These are phyloP conservation scores for Trichoderma koningii DNA, from an alignment of 2,329 filamentous ascomycete genomes.

Conservation along the genomic window DNA sequence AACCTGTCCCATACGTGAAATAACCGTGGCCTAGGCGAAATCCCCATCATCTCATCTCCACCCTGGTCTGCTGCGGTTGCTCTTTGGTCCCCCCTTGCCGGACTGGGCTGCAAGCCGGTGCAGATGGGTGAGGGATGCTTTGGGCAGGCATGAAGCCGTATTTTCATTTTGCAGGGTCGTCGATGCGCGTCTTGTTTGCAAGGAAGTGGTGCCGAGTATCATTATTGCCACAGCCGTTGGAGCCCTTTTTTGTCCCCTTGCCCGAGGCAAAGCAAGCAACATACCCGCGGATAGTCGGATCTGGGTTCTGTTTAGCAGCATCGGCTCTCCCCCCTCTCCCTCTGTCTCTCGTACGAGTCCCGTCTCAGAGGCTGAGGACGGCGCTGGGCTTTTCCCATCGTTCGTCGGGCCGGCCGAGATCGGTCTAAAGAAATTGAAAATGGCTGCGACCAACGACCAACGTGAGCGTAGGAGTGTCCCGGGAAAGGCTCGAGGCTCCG, in stretches of 20 bases:
- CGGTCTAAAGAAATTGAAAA: constrained; percentile 3
- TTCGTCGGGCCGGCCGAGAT: constrained; percentile 8
- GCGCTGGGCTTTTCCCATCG: neutral
- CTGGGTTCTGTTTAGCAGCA: too few species aligned
- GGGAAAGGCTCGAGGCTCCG: neutral
- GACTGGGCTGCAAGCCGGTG: constrained; percentile 13
- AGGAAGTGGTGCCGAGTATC: too few species aligned
- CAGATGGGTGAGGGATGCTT: neutral
- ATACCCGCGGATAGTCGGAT: too few species aligned
- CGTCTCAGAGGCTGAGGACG: neutral
- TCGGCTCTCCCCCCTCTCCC: too few species aligned
- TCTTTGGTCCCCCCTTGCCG: neutral
- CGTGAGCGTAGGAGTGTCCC: neutral
- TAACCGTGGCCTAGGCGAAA: constrained; percentile 16
- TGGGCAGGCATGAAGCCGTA: constrained; percentile 1
- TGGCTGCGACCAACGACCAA: too few species aligned
- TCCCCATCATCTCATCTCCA: constrained; percentile 3
- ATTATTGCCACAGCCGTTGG: too few species aligned
- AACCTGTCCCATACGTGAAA: neutral
- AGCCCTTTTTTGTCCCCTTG: too few species aligned
- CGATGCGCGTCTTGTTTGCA: neutral
- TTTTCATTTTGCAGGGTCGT: neutral
- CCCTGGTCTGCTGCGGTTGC: neutral
- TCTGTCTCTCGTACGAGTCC: neutral
- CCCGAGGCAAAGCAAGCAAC: too few species aligned